A percentile compares a stretch with the other conserved stretches of the same genome.
These are phyloP conservation scores for Lanmaoa rubissima DNA, from an alignment of 768 basidiomycete species.

Conservation along the genomic window DNA sequence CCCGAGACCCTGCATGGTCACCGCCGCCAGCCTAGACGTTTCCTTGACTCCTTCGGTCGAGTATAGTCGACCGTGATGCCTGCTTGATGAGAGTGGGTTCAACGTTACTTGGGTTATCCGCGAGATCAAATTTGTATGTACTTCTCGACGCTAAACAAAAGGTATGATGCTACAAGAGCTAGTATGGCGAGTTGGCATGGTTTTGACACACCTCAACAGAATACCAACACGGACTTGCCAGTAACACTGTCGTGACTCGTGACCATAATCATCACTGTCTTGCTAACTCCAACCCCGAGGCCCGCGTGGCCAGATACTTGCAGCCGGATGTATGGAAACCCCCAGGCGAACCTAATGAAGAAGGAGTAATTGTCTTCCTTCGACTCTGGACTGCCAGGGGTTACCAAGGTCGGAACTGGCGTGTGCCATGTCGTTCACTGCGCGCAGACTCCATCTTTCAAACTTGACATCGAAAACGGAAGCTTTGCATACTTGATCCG, in stretches of 20 bases:
- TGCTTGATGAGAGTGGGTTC: not conserved
- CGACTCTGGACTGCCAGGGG: not conserved
- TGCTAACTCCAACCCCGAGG: not conserved
- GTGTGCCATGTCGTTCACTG: not conserved
- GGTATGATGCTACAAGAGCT: not conserved
- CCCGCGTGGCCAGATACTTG: not conserved
- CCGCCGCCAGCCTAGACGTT: not conserved
- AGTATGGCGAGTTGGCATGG: not conserved
- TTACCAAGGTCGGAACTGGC: not conserved
- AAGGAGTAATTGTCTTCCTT: not conserved
- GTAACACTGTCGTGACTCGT: not conserved
- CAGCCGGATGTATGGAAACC: not conserved
- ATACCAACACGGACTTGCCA: not conserved
- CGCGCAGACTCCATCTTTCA: not conserved
- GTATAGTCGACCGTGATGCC: not conserved
- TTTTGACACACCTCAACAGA: not conserved
- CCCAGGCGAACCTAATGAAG: not conserved
- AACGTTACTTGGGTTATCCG: not conserved
- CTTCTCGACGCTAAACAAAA: not conserved
- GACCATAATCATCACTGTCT: not conserved
- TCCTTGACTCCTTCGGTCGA: not conserved
- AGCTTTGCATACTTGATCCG: not conserved
- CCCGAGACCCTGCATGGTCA: constrained; percentile 9
- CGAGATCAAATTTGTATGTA: not conserved
- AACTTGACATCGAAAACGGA: not conserved